Percentiles rank a stretch among this genome's conserved stretches.
Evolutionary conservation across 495 filamentous ascomycete genomes (phyloP).

Genomic region (Rhypophila decipiens): DNA sequence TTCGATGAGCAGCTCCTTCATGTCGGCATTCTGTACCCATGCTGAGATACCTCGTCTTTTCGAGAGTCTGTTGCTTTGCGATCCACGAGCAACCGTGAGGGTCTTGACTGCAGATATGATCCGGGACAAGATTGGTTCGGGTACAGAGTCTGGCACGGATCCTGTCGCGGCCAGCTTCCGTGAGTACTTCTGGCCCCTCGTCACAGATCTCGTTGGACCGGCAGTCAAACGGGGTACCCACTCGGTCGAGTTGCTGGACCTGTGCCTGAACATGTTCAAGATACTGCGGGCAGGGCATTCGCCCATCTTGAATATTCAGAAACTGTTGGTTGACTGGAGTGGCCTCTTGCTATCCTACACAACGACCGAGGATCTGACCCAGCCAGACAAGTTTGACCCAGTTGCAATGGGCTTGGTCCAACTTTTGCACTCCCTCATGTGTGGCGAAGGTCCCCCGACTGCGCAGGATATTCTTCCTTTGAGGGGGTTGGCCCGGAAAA

Average conservation of each 20-base stretch:
- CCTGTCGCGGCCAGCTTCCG: slow-evolving; percentile 29
- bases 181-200: slow-evolving; percentile 42
- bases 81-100: slow-evolving; percentile 33
- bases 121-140: slow-evolving; percentile 16
- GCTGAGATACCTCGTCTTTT: slow-evolving; percentile 22
- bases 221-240: slow-evolving; percentile 27
- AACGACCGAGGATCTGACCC: slow-evolving; percentile 39
- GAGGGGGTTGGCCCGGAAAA: slow-evolving; percentile 34
- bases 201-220: slow-evolving; percentile 34
- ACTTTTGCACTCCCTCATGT: slow-evolving; percentile 19
- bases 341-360: slow-evolving; percentile 19
- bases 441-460: background rate
- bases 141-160: slow-evolving; percentile 1
- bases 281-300: slow-evolving; percentile 48
- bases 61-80: slow-evolving; percentile 34
- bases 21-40: slow-evolving; percentile 48
- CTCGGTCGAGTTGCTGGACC: slow-evolving; percentile 38
- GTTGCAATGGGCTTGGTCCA: slow-evolving; percentile 42
- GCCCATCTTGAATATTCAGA: slow-evolving; percentile 40
- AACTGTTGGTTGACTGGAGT: slow-evolving; percentile 17
- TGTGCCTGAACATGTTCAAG: slow-evolving; percentile 46
- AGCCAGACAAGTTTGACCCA: slow-evolving; percentile 41
- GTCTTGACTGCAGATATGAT: slow-evolving; percentile 36
- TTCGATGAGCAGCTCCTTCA: slow-evolving; percentile 51
- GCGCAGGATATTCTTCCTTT: slow-evolving; percentile 3